Conservation (phyloP, 306 rosid species). For the Acacia crassicarpa region DNA sequence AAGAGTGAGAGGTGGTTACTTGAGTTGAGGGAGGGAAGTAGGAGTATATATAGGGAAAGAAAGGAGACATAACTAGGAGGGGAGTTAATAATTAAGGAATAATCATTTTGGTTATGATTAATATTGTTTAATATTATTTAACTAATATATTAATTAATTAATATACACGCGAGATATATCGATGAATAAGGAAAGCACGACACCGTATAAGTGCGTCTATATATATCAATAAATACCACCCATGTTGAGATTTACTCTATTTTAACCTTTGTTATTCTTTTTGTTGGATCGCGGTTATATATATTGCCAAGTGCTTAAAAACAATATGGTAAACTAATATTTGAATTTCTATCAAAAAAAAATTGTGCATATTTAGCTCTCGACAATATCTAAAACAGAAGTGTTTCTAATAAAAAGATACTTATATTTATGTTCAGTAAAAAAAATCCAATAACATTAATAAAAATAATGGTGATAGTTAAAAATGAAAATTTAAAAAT, state of each 20-base stretch:
- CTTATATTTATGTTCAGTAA: neutral
- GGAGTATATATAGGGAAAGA: conserved; percentile 36
- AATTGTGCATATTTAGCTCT: rapidly evolving
- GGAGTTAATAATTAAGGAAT: neutral
- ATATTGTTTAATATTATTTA: too few relatives aligned
- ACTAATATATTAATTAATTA: neutral
- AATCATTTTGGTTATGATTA: neutral
- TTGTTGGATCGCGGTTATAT: too few relatives aligned
- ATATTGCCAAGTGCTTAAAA: neutral
- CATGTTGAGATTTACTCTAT: too few relatives aligned
- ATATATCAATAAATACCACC: too few relatives aligned
- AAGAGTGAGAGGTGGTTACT: neutral
- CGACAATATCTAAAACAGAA: rapidly evolving
- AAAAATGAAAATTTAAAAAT: neutral
- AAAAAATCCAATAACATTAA: neutral
- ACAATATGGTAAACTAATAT: neutral
- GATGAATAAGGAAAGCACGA: too few relatives aligned
- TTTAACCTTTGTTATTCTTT: too few relatives aligned
- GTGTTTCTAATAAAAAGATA: rapidly evolving
- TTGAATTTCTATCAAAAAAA: too few relatives aligned
- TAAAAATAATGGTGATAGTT: neutral
- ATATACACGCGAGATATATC: neutral
- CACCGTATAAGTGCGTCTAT: too few relatives aligned
- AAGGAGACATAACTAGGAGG: neutral
- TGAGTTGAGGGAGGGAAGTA: neutral